A percentile compares a stretch with the other conserved stretches of the same genome.
phyloP scores from a whole-genome alignment of 106 monocot genomes.

The Allium sativum region DNA sequence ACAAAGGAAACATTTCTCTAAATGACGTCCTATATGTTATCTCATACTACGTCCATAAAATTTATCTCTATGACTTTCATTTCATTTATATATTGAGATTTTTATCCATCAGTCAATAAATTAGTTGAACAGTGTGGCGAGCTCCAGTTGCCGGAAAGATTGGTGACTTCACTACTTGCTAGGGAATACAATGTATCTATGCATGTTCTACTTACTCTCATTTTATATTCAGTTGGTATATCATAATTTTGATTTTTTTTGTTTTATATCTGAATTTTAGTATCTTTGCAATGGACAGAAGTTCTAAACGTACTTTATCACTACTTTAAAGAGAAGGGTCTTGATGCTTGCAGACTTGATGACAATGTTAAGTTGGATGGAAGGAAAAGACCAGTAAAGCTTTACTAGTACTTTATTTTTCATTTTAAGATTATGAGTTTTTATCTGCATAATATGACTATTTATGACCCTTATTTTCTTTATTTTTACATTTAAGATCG shows the following conservation, averaged over 20 bases:
- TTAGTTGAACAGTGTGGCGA: slow-evolving; percentile 84
- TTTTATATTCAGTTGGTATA: too few species aligned
- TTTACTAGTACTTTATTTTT: background rate
- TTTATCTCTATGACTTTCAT: background rate
- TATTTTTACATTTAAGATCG: slow-evolving; percentile 38
- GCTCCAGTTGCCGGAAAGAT: slow-evolving; percentile 63
- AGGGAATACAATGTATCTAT: slow-evolving; percentile 68
- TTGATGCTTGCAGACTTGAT: slow-evolving; percentile 78
- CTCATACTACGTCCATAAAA: background rate
- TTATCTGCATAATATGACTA: background rate
- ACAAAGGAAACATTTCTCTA: slow-evolving; percentile 8
- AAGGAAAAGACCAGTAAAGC: slow-evolving; percentile 58
- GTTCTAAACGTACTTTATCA: slow-evolving; percentile 73
- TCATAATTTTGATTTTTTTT: background rate
- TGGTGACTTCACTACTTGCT: slow-evolving; percentile 47
- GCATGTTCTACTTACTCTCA: background rate
- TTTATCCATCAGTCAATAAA: slow-evolving; percentile 67
- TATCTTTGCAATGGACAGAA: slow-evolving; percentile 91
- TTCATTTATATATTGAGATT: slow-evolving; percentile 16
- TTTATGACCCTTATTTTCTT: background rate
- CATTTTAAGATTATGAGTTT: background rate
- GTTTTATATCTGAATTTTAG: slow-evolving; percentile 53
- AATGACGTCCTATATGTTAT: background rate
- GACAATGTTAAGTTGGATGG: slow-evolving; percentile 66
- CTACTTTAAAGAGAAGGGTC: slow-evolving; percentile 58